These are phyloP conservation scores for Blepharisma stoltei DNA, from an alignment of 73 alveolate species.

Conservation along the genomic window DNA sequence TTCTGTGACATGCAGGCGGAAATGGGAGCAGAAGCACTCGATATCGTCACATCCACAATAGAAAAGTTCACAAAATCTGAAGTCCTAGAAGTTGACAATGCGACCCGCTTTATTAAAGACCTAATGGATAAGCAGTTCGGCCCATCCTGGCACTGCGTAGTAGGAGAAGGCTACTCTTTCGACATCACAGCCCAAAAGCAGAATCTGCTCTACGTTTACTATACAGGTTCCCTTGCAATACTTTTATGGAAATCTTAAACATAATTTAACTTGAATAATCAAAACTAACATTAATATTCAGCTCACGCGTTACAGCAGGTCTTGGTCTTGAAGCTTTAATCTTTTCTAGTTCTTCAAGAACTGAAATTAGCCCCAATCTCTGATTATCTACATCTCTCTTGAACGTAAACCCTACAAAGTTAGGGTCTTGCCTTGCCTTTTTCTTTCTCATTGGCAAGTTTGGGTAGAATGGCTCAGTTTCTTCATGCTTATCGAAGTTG, in stretches of 20 bases:
- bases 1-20: constrained; percentile 13
- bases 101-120: constrained; percentile 40
- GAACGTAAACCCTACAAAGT: constrained; percentile 54
- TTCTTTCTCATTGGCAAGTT: constrained; percentile 43
- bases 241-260: constrained; percentile 48
- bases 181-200: constrained; percentile 57
- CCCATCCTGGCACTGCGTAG: constrained; percentile 60
- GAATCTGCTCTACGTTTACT: constrained; percentile 52
- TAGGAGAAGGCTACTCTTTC: constrained; percentile 65
- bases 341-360: constrained; percentile 16
- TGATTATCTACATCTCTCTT: constrained; percentile 44
- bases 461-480: constrained; percentile 77
- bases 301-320: too few species aligned
- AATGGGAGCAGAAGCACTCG: not conserved
- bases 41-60: constrained; percentile 20
- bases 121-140: constrained; percentile 63
- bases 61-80: not conserved
- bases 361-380: not conserved
- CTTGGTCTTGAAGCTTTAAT: not conserved
- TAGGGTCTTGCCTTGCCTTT: constrained; percentile 41
- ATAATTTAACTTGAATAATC: too few species aligned
- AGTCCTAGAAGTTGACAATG: not conserved
- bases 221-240: constrained; percentile 52
- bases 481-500: constrained; percentile 87
- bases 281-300: too few species aligned